Evolutionary conservation across 139 green algal genomes (phyloP).

Genomic region (Coelastrella sp.): DNA sequence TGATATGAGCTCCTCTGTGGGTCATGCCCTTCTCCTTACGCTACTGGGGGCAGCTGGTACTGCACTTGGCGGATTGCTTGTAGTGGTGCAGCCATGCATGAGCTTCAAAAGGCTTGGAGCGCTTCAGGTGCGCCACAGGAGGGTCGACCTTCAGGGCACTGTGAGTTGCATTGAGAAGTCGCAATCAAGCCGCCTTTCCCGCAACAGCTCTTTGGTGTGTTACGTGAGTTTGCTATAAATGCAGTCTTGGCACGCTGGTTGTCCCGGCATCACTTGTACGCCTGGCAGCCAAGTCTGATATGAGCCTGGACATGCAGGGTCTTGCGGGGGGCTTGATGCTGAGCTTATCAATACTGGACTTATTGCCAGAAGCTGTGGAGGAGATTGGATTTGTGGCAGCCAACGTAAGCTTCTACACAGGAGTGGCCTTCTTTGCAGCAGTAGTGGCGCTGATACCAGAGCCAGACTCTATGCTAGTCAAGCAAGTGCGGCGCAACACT

Average conservation of each 20-base stretch:
- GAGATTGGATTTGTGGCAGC: slow-evolving; percentile 69
- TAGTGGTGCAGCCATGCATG: slow-evolving; percentile 76
- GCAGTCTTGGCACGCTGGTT: no score
- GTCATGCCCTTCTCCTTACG: slow-evolving; percentile 5
- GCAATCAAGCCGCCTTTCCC: no score
- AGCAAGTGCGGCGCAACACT: background rate
- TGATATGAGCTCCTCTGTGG: background rate
- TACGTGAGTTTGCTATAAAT: no score
- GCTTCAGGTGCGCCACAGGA: slow-evolving; percentile 62
- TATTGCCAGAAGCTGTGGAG: slow-evolving; percentile 73
- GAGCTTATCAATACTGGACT: slow-evolving; percentile 78
- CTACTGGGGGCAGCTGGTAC: slow-evolving; percentile 64
- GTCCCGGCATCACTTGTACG: no score
- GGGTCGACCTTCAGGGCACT: background rate
- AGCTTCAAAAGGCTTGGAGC: slow-evolving; percentile 67
- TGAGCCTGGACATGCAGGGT: slow-evolving; percentile 54
- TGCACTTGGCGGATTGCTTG: slow-evolving; percentile 70
- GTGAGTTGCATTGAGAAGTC: no score
- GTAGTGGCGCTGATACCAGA: slow-evolving; percentile 78
- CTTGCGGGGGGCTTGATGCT: slow-evolving; percentile 84
- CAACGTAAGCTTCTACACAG: slow-evolving; percentile 78
- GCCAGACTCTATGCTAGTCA: slow-evolving; percentile 49
- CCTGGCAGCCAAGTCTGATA: background rate
- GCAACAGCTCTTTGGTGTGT: background rate
- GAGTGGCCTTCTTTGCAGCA: slow-evolving; percentile 77